Percentiles rank a stretch among this genome's conserved stretches.
These are phyloP conservation scores for Ceratocystis eucalypticola DNA, from an alignment of 2,329 filamentous ascomycete genomes.

Conservation along the genomic window DNA sequence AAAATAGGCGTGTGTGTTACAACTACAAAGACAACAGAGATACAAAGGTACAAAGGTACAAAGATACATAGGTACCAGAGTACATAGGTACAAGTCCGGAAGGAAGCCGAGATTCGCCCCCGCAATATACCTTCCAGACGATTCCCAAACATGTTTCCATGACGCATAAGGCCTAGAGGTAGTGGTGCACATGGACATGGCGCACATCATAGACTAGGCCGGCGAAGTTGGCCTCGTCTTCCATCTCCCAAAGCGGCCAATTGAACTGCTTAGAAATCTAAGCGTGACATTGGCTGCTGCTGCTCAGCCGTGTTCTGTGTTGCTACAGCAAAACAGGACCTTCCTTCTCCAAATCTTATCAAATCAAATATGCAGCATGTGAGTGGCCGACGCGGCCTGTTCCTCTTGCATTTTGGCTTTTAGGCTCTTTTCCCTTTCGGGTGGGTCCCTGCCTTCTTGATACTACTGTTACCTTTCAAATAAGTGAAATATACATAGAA, in stretches of 20 bases:
- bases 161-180: conserved; percentile 1
- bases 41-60: background rate
- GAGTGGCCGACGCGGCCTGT: background rate
- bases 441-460: background rate
- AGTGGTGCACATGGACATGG: background rate
- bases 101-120: conserved; percentile 15
- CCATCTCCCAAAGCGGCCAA: background rate
- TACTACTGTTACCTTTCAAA: background rate
- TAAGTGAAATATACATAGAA: too few species aligned
- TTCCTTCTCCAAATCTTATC: background rate
- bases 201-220: background rate
- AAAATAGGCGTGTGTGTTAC: background rate
- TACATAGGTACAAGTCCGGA: conserved; percentile 4
- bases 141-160: conserved; percentile 6
- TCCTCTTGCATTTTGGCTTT: background rate
- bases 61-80: background rate
- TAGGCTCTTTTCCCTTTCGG: too few species aligned
- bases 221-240: background rate
- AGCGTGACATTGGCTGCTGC: background rate
- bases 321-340: background rate
- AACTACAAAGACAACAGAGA: background rate
- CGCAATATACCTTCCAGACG: conserved; percentile 9
- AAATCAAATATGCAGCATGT: background rate
- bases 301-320: background rate
- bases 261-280: background rate